phyloP scores from a whole-genome alignment of 331 rosid species.

The Malus hybrid region DNA sequence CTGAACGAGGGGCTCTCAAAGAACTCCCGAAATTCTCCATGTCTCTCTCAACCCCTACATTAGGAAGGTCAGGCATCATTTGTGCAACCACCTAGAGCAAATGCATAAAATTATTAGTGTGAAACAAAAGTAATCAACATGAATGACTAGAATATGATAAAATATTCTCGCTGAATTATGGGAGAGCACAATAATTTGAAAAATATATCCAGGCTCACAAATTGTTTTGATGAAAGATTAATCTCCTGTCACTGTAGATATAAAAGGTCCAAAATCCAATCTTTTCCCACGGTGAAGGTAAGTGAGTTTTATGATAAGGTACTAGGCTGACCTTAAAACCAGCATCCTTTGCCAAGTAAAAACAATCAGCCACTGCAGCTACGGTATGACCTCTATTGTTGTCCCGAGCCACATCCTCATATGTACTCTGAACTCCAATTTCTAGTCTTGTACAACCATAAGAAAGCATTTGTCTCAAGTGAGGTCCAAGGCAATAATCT shows the following conservation, averaged over 20 bases:
- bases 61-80: slow-evolving; percentile 88
- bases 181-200: neutral
- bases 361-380: slow-evolving; percentile 43
- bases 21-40: slow-evolving; percentile 93
- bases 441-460: too few relatives aligned
- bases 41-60: slow-evolving; percentile 37
- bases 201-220: neutral
- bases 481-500: slow-evolving; percentile 99
- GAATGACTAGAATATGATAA: neutral
- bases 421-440: too few relatives aligned
- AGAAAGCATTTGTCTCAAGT: slow-evolving; percentile 74
- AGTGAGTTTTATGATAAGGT: neutral
- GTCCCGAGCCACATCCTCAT: too few relatives aligned
- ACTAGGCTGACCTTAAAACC: slow-evolving; percentile 80
- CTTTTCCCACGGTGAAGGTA: neutral
- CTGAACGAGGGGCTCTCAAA: slow-evolving; percentile 35
- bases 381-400: too few relatives aligned
- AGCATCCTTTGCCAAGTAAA: slow-evolving; percentile 94
- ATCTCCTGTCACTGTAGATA: neutral
- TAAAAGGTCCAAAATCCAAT: neutral
- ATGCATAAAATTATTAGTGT: neutral
- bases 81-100: slow-evolving; percentile 86
- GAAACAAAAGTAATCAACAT: slow-evolving; percentile 2
- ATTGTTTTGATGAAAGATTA: neutral
- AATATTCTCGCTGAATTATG: neutral